Evolutionary conservation across 768 basidiomycete species (phyloP).

Genomic region (Cystofilobasidium ferigula): DNA sequence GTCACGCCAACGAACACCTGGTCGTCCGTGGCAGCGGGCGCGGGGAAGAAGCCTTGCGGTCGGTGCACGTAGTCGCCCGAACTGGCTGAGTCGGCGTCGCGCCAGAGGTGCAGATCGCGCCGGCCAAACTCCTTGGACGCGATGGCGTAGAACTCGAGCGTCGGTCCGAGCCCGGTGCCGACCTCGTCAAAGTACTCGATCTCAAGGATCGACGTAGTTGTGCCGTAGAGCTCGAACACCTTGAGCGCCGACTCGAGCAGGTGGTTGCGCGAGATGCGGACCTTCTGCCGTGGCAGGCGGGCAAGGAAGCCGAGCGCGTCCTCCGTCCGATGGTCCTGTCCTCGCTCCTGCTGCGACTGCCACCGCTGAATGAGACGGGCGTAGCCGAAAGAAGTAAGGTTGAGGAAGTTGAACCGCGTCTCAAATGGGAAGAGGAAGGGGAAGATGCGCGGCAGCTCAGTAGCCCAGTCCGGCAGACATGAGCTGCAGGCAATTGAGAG

Average conservation of each 20-base stretch:
- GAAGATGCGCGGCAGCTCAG: constrained; percentile 90
- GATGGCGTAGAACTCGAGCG: constrained; percentile 95
- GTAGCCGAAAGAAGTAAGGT: constrained; percentile 95
- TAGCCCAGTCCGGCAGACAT: constrained; percentile 92
- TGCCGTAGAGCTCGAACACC: constrained; percentile 82
- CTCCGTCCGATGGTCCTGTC: constrained; percentile 58
- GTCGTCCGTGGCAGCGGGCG: constrained; percentile 42
- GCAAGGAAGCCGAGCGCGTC: constrained; percentile 88
- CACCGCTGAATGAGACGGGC: constrained; percentile 88
- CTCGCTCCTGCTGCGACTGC: constrained; percentile 72
- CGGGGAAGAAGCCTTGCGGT: constrained; percentile 75
- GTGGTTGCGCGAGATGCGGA: constrained; percentile 87
- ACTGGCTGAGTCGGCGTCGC: constrained; percentile 59
- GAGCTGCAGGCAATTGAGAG: constrained; percentile 47
- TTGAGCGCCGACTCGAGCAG: constrained; percentile 93
- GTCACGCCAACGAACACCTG: not conserved
- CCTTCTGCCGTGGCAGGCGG: constrained; percentile 86
- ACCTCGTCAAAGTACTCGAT: constrained; percentile 99
- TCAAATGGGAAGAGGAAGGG: constrained; percentile 98
- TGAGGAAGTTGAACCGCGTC: constrained; percentile 90
- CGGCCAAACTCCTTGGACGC: constrained; percentile 91
- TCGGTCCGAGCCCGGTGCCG: constrained; percentile 92
- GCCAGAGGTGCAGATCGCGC: constrained; percentile 79
- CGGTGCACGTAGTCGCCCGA: constrained; percentile 67
- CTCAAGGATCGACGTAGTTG: constrained; percentile 83